These are phyloP conservation scores for Alternaria atra DNA, from an alignment of 2,329 filamentous ascomycete species.

Conservation along the genomic window DNA sequence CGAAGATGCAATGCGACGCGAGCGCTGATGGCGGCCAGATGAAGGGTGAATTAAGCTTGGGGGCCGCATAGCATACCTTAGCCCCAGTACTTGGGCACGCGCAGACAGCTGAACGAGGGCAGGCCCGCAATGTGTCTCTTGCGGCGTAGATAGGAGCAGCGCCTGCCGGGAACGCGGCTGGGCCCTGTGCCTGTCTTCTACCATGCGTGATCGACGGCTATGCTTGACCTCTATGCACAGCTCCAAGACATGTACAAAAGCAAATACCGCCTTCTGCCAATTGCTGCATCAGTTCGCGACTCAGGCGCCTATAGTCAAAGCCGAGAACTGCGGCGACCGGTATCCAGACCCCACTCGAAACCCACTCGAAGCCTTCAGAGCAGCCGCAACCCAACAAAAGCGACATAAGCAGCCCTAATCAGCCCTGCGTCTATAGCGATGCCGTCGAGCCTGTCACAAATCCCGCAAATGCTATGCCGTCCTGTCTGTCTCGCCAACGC, in stretches of 20 bases:
- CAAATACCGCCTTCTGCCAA: conserved; percentile 8
- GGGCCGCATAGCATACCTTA: conserved; percentile 26
- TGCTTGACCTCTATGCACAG: conserved; percentile 3
- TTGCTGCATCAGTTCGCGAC: conserved; percentile 5
- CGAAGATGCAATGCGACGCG: neutral
- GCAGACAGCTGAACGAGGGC: conserved; percentile 22
- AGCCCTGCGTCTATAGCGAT: neutral
- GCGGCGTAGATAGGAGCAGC: conserved; percentile 13
- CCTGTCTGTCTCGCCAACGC: neutral
- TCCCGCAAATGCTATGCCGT: conserved; percentile 1
- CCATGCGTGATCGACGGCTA: conserved; percentile 7
- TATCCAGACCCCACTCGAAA: neutral
- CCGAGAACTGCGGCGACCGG: conserved; percentile 1
- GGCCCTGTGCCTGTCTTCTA: conserved; percentile 4
- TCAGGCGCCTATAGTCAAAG: neutral
- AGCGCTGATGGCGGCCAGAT: neutral
- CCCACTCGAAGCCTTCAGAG: conserved; percentile 1
- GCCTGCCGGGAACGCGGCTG: conserved; percentile 24
- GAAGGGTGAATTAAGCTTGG: conserved; percentile 17
- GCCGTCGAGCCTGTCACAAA: conserved; percentile 11
- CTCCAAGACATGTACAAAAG: conserved; percentile 1
- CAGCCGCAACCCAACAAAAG: neutral
- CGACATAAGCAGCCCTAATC: neutral
- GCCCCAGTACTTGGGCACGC: conserved; percentile 29
- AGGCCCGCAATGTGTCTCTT: conserved; percentile 27